phyloP scores from a whole-genome alignment of 495 filamentous ascomycete species.

The Aspergillus panamensis region DNA sequence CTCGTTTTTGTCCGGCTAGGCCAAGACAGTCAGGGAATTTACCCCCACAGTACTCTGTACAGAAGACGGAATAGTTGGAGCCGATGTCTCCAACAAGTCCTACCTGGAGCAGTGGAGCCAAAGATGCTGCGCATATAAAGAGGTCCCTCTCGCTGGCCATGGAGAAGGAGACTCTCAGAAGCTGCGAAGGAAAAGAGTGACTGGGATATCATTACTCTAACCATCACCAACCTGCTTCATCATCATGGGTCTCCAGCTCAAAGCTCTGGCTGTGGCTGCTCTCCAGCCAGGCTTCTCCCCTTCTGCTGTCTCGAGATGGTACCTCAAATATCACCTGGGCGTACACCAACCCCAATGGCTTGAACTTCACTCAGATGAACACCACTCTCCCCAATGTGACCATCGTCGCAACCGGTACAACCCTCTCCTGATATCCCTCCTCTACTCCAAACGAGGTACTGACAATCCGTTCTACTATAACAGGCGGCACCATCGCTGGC shows the following conservation, averaged over 20 bases:
- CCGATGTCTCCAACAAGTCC: not conserved
- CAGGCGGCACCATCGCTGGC: slow-evolving; percentile 48
- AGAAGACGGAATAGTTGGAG: no score
- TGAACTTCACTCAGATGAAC: slow-evolving; percentile 41
- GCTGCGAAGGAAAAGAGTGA: not conserved
- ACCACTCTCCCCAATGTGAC: slow-evolving; percentile 47
- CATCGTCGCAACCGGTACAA: slow-evolving; percentile 44
- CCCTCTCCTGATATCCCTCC: not conserved
- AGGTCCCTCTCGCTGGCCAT: not conserved
- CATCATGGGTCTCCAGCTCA: slow-evolving; percentile 23
- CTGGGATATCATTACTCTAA: not conserved
- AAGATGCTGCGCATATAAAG: slow-evolving; percentile 3
- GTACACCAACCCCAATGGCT: slow-evolving; percentile 34
- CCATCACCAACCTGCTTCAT: not conserved
- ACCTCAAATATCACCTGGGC: slow-evolving; percentile 20
- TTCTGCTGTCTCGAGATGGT: slow-evolving; percentile 22
- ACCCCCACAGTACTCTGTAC: no score
- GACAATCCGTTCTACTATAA: not conserved
- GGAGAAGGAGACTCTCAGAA: not conserved
- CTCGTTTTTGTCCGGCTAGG: not conserved
- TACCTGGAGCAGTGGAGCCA: no score
- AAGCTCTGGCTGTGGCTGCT: slow-evolving; percentile 19
- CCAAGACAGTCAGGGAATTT: not conserved
- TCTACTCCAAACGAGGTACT: not conserved
- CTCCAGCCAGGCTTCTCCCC: slow-evolving; percentile 29